A percentile compares a stretch with the other conserved stretches of the same genome.
phyloP scores from a whole-genome alignment of 352 stramenopile species.

The Phytophthora palmivora region DNA sequence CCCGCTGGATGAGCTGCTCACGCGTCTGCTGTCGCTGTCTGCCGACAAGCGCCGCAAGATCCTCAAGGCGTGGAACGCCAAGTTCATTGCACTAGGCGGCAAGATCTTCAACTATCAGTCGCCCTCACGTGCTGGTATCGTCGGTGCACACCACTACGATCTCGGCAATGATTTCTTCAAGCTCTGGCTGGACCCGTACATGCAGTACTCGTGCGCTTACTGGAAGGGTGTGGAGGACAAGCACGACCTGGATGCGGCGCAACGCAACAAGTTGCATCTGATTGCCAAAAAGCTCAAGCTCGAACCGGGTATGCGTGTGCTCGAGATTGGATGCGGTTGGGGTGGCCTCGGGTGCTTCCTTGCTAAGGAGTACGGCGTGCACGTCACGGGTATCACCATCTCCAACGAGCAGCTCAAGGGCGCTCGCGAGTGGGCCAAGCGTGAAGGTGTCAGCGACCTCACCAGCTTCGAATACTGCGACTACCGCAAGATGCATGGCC shows the following conservation, averaged over 20 bases:
- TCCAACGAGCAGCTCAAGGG: slow-evolving; percentile 92
- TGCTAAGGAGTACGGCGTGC: slow-evolving; percentile 87
- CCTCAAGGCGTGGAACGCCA: slow-evolving; percentile 90
- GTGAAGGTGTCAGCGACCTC: slow-evolving; percentile 83
- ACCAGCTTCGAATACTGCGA: slow-evolving; percentile 92
- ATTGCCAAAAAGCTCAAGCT: slow-evolving; percentile 90
- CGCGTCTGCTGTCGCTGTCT: slow-evolving; percentile 71
- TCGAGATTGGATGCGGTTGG: slow-evolving; percentile 92
- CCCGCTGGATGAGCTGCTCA: slow-evolving; percentile 80
- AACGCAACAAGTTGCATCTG: slow-evolving; percentile 88
- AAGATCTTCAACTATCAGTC: slow-evolving; percentile 91
- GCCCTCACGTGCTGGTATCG: slow-evolving; percentile 80
- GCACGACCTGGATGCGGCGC: slow-evolving; percentile 82
- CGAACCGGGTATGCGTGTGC: slow-evolving; percentile 81
- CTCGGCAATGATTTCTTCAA: slow-evolving; percentile 92
- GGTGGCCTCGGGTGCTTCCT: slow-evolving; percentile 89
- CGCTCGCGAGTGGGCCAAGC: slow-evolving; percentile 75
- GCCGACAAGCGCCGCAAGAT: slow-evolving; percentile 83
- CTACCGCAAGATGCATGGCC: slow-evolving; percentile 89
- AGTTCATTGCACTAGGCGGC: slow-evolving; percentile 75
- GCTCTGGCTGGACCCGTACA: slow-evolving; percentile 88
- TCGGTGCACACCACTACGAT: slow-evolving; percentile 88
- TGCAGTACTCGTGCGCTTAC: slow-evolving; percentile 91
- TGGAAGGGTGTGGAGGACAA: slow-evolving; percentile 79
- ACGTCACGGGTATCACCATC: slow-evolving; percentile 91